Conservation (phyloP, 1,139 yeast species). For the Taphrina sp. region DNA sequence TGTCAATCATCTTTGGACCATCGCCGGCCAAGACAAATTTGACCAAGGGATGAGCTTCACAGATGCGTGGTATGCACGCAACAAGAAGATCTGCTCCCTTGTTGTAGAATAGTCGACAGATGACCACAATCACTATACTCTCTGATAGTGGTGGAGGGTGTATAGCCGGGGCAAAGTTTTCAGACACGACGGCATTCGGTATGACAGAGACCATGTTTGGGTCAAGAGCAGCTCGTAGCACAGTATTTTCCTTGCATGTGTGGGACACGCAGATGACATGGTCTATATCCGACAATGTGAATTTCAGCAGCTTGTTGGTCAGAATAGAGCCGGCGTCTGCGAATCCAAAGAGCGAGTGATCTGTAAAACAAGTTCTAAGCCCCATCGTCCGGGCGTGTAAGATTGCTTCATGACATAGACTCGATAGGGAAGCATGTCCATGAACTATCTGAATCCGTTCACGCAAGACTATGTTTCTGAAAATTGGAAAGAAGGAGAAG, state of each 20-base stretch:
- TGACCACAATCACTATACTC: conserved; percentile 77
- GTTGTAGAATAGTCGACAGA: conserved; percentile 88
- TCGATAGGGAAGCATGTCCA: conserved; percentile 89
- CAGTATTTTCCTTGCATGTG: conserved; percentile 91
- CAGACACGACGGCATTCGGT: conserved; percentile 90
- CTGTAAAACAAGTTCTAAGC: conserved; percentile 83
- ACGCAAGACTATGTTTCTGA: conserved; percentile 79
- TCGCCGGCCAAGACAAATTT: conserved; percentile 89
- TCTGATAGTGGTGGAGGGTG: conserved; percentile 31
- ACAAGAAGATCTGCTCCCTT: conserved; percentile 90
- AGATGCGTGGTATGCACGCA: conserved; percentile 81
- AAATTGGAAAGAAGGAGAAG: conserved; percentile 78
- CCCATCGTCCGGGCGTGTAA: conserved; percentile 94
- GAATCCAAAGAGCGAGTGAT: conserved; percentile 93
- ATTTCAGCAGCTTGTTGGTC: conserved; percentile 82
- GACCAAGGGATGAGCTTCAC: conserved; percentile 62
- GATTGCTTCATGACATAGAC: conserved; percentile 84
- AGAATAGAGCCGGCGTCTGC: conserved; percentile 79
- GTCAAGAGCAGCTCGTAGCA: conserved; percentile 75
- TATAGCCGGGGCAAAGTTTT: conserved; percentile 67
- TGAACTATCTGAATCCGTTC: conserved; percentile 87
- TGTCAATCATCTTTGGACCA: conserved; percentile 90
- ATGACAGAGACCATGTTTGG: conserved; percentile 82
- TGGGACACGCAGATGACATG: conserved; percentile 94
- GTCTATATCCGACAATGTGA: conserved; percentile 80